Conservation (phyloP, 1,139 yeast genomes). For the Candida frijolesensis region DNA sequence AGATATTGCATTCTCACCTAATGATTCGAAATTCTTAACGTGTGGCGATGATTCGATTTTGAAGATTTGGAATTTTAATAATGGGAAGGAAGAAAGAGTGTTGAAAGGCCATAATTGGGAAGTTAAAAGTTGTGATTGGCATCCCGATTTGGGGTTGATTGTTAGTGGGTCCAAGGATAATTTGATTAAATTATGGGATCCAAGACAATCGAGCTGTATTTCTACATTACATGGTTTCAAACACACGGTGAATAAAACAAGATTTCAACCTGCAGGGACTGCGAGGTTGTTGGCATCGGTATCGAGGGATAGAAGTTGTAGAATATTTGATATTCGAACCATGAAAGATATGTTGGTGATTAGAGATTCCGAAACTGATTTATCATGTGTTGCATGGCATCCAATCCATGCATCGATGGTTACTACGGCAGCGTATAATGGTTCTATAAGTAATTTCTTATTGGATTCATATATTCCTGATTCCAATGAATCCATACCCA, state of each 20-base stretch:
- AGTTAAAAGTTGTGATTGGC: constrained; percentile 97
- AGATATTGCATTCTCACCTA: constrained; percentile 87
- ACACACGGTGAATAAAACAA: constrained; percentile 84
- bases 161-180: constrained; percentile 94
- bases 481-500: constrained; percentile 16
- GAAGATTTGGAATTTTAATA: constrained; percentile 93
- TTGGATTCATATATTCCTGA: constrained; percentile 56
- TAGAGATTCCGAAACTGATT: constrained; percentile 81
- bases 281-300: constrained; percentile 79
- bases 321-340: constrained; percentile 83
- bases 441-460: constrained; percentile 78
- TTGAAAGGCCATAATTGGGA: constrained; percentile 98
- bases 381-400: constrained; percentile 89
- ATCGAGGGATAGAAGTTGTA: constrained; percentile 84
- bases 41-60: constrained; percentile 89
- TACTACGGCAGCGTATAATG: constrained; percentile 88
- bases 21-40: constrained; percentile 86
- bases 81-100: constrained; percentile 80
- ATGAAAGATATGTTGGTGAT: constrained; percentile 77
- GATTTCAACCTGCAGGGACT: constrained; percentile 75
- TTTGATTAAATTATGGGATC: constrained; percentile 93
- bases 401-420: constrained; percentile 81
- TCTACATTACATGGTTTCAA: constrained; percentile 89
- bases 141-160: constrained; percentile 78
- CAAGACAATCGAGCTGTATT: constrained; percentile 71